These are phyloP conservation scores for Pichia sp. DNA, from an alignment of 1,139 yeast species.

Conservation along the genomic window DNA sequence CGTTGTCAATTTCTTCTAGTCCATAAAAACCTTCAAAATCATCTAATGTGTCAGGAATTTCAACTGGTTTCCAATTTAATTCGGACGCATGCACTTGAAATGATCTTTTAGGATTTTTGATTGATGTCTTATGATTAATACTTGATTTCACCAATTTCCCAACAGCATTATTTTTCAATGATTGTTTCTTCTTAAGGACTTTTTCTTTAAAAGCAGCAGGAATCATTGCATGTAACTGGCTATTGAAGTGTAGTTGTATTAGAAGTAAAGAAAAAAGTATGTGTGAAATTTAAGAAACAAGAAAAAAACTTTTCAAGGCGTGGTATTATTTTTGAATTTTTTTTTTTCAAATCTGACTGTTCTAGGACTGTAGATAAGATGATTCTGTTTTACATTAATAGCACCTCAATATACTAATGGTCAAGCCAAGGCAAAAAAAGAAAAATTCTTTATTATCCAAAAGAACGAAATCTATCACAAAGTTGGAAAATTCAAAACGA, in stretches of 20 bases:
- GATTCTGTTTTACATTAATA: too few relatives aligned
- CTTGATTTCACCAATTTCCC: not conserved
- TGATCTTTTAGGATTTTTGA: not conserved
- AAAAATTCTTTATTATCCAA: constrained; percentile 5
- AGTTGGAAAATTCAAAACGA: not conserved
- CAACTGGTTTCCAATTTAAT: constrained; percentile 73
- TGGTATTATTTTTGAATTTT: not conserved
- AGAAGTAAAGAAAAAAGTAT: not conserved
- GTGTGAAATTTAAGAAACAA: not conserved
- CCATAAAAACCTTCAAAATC: constrained; percentile 91
- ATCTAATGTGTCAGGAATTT: constrained; percentile 74
- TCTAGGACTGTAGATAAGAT: too few relatives aligned
- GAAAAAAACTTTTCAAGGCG: constrained; percentile 6
- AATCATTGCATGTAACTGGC: constrained; percentile 13
- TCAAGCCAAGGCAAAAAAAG: constrained; percentile 2
- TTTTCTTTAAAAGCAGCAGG: constrained; percentile 13
- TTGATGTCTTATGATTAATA: not conserved
- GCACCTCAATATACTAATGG: not conserved
- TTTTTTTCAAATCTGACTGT: not conserved
- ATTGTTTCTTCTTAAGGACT: constrained; percentile 16
- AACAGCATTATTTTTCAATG: constrained; percentile 7
- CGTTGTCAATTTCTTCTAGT: constrained; percentile 90
- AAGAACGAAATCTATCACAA: constrained; percentile 17
- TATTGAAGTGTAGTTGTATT: not conserved
- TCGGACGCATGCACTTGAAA: constrained; percentile 40